These are phyloP conservation scores for Magnusiomyces fungicola DNA, from an alignment of 1,139 yeast genomes.

Conservation along the genomic window DNA sequence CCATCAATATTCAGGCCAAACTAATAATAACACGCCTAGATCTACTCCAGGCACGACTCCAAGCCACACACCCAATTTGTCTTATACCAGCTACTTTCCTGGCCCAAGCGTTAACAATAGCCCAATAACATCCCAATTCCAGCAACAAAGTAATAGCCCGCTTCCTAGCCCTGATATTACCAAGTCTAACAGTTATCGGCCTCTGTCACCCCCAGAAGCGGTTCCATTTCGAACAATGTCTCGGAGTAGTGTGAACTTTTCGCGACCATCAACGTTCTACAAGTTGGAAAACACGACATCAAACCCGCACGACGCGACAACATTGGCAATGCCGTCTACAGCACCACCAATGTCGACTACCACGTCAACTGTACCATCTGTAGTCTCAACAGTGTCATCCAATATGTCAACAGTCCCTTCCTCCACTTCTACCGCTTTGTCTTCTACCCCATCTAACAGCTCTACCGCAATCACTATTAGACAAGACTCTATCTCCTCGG, in stretches of 20 bases:
- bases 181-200: background rate
- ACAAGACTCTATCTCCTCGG: constrained; percentile 8
- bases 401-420: too few relatives aligned
- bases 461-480: constrained; percentile 4
- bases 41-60: too few relatives aligned
- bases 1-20: too few relatives aligned
- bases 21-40: too few relatives aligned
- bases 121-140: background rate
- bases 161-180: background rate
- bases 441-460: background rate
- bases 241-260: constrained; percentile 20
- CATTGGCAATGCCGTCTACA: background rate
- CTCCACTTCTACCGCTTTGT: too few relatives aligned
- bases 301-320: background rate
- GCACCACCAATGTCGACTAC: background rate
- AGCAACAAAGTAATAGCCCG: background rate
- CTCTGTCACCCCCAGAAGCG: constrained; percentile 5
- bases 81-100: too few relatives aligned
- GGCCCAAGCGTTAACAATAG: too few relatives aligned
- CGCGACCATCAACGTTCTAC: constrained; percentile 24
- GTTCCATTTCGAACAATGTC: constrained; percentile 15
- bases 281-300: constrained; percentile 15
- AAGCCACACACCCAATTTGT: too few relatives aligned
- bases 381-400: background rate
- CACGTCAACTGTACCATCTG: background rate